Conservation (phyloP, 169 alveolate genomes). For the Plasmodium fragile region DNA sequence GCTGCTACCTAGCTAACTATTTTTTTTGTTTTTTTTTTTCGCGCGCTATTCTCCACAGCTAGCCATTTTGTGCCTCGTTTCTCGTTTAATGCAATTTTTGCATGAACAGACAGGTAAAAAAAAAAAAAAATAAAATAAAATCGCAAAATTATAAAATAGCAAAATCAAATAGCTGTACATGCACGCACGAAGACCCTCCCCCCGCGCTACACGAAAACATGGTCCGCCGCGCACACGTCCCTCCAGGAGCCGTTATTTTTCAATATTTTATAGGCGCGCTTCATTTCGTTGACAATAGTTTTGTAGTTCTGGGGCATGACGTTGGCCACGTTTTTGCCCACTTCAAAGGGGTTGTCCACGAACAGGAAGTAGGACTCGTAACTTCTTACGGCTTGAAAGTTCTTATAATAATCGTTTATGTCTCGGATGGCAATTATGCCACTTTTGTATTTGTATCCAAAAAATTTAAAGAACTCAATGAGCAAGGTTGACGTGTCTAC, state of each 20-base stretch:
- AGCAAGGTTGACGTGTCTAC: slow-evolving; percentile 41
- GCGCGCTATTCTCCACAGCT: neutral
- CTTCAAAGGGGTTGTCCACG: slow-evolving; percentile 88
- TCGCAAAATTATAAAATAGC: neutral
- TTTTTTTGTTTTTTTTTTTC: neutral
- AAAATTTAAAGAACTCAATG: slow-evolving; percentile 71
- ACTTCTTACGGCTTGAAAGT: slow-evolving; percentile 38
- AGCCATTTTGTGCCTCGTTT: neutral
- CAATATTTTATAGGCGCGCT: slow-evolving; percentile 70
- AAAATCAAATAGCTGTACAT: neutral
- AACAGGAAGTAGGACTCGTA: slow-evolving; percentile 71
- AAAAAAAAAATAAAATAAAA: neutral
- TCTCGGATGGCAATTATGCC: slow-evolving; percentile 78
- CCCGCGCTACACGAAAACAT: neutral
- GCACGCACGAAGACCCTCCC: neutral
- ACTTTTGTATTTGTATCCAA: slow-evolving; percentile 77
- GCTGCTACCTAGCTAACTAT: neutral
- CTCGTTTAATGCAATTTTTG: neutral
- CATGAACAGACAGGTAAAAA: slow-evolving; percentile 3
- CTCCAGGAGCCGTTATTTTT: slow-evolving; percentile 74
- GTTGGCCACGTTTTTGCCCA: slow-evolving; percentile 87
- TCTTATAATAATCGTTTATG: slow-evolving; percentile 75
- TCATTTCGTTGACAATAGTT: slow-evolving; percentile 68
- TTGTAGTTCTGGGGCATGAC: slow-evolving; percentile 75
- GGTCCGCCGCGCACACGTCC: slow-evolving; percentile 47